Evolutionary conservation across 768 basidiomycete species (phyloP).

Genomic region (Hypholoma sublateritium): DNA sequence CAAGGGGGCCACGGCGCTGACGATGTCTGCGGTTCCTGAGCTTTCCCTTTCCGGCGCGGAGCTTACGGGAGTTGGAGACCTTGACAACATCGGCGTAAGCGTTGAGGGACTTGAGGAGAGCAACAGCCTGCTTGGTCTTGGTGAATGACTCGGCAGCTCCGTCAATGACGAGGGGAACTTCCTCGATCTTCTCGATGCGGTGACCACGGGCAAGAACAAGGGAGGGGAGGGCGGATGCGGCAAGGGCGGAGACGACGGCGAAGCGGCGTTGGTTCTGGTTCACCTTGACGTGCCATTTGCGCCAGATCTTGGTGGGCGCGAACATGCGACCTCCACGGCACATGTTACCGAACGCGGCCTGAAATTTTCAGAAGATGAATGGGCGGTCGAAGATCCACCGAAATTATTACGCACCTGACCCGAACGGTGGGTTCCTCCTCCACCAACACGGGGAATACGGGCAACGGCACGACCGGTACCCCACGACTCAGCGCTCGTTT

Average conservation of each 20-base stretch:
- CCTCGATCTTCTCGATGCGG: conserved; percentile 95
- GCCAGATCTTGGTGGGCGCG: conserved; percentile 99
- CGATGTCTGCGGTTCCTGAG: conserved; percentile 95
- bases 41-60: conserved; percentile 97
- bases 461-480: conserved; percentile 99
- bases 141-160: conserved; percentile 79
- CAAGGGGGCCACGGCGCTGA: conserved; percentile 94
- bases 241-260: conserved; percentile 95
- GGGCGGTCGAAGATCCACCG: background rate
- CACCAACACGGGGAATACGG: conserved; percentile 99
- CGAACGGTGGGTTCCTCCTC: conserved; percentile 97
- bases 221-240: conserved; percentile 95
- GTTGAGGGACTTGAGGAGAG: conserved; percentile 85
- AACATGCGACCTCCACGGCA: conserved; percentile 99
- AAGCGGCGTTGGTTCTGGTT: conserved; percentile 99
- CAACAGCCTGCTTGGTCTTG: conserved; percentile 97
- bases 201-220: conserved; percentile 99
- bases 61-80: conserved; percentile 95
- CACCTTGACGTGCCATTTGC: conserved; percentile 99
- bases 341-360: conserved; percentile 99
- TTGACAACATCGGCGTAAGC: conserved; percentile 94
- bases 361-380: background rate
- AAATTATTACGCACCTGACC: conserved; percentile 69
- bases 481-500: conserved; percentile 99
- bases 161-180: conserved; percentile 92